Conservation (phyloP, 495 filamentous ascomycete species). For the Xylaria nigripes region DNA sequence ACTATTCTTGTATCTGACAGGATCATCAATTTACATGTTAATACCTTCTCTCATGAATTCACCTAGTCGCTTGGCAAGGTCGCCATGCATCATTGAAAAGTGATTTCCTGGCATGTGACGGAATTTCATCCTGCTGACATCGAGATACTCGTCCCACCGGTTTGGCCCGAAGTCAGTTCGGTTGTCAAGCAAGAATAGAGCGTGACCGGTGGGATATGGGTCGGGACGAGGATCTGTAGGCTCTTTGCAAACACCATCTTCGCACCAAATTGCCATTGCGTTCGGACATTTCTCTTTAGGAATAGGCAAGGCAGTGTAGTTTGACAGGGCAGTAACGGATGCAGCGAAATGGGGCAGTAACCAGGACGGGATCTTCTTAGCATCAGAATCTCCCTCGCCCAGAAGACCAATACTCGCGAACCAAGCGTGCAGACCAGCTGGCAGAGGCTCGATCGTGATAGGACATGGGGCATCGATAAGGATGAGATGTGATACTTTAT, state of each 20-base stretch:
- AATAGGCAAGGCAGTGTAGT: slow-evolving; percentile 56
- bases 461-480: slow-evolving; percentile 80
- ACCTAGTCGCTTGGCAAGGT: slow-evolving; percentile 37
- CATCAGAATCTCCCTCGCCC: slow-evolving; percentile 47
- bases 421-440: slow-evolving; percentile 66
- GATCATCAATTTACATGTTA: slow-evolving; percentile 6
- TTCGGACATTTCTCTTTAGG: slow-evolving; percentile 49
- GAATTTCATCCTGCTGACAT: slow-evolving; percentile 52
- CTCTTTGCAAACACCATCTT: slow-evolving; percentile 69
- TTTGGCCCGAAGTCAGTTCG: slow-evolving; percentile 69
- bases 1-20: neutral
- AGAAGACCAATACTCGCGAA: slow-evolving; percentile 75
- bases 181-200: slow-evolving; percentile 72
- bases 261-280: slow-evolving; percentile 67
- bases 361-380: slow-evolving; percentile 62
- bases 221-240: slow-evolving; percentile 62
- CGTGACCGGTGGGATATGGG: slow-evolving; percentile 62
- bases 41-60: slow-evolving; percentile 33
- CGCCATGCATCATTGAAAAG: slow-evolving; percentile 63
- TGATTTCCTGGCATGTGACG: slow-evolving; percentile 60
- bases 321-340: slow-evolving; percentile 64
- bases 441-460: slow-evolving; percentile 68
- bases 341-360: slow-evolving; percentile 77
- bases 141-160: slow-evolving; percentile 70
- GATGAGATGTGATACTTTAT: slow-evolving; percentile 64